Evolutionary conservation across 1,284 basidiomycete species (phyloP).

Genomic region (Naganishia sp.): DNA sequence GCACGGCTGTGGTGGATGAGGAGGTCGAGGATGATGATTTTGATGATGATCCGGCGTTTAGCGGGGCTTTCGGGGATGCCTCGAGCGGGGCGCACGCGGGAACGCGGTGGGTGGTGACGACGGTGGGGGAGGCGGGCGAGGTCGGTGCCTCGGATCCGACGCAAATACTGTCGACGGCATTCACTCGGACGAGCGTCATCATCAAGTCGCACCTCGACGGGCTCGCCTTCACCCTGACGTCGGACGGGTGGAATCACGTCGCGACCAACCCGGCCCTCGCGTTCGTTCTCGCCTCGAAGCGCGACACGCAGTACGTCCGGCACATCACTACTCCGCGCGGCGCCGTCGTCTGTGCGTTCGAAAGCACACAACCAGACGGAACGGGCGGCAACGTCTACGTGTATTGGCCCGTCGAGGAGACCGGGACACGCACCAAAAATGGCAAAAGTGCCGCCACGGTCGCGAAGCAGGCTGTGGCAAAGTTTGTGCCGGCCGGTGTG

Average conservation of each 20-base stretch:
- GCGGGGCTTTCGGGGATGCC: conserved; percentile 11
- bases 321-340: conserved; percentile 26
- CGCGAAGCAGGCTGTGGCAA: conserved; percentile 73
- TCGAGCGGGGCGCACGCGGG: conserved; percentile 17
- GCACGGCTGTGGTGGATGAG: conserved; percentile 36
- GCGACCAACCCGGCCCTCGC: conserved; percentile 83
- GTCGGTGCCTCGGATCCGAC: background rate
- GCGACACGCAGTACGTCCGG: conserved; percentile 60
- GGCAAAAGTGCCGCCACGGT: conserved; percentile 54
- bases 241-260: conserved; percentile 67
- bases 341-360: conserved; percentile 69
- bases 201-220: conserved; percentile 83
- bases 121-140: conserved; percentile 43
- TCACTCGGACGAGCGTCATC: conserved; percentile 56
- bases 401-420: conserved; percentile 61
- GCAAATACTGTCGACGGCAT: conserved; percentile 17
- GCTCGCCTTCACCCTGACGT: conserved; percentile 61
- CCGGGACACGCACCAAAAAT: conserved; percentile 35
- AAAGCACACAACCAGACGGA: conserved; percentile 62
- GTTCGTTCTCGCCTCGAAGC: conserved; percentile 92
- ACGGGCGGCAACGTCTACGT: conserved; percentile 77
- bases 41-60: conserved; percentile 31
- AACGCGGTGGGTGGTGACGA: conserved; percentile 18
- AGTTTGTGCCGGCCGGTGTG: conserved; percentile 63
- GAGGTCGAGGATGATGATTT: conserved; percentile 43